A percentile compares a stretch with the other conserved stretches of the same genome.
Conservation (phyloP, 768 basidiomycete genomes). For the Vararia minispora region DNA sequence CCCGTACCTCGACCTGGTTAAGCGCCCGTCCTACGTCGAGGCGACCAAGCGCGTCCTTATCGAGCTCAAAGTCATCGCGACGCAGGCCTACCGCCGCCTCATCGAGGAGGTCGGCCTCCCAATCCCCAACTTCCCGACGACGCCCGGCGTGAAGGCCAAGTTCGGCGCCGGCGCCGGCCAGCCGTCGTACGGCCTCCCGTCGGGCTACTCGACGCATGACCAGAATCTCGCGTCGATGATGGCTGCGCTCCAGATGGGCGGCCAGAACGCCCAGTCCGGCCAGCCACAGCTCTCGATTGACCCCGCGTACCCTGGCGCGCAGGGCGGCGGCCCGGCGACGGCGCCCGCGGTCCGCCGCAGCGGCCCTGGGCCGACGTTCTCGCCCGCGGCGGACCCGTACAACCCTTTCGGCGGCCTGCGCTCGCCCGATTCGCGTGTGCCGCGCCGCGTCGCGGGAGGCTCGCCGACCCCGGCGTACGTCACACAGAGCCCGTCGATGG, state of each 20-base stretch:
- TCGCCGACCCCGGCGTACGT: too few relatives aligned
- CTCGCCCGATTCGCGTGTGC: constrained; percentile 39
- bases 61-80: constrained; percentile 86
- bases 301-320: constrained; percentile 41
- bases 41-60: constrained; percentile 86
- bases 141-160: constrained; percentile 52
- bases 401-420: constrained; percentile 46
- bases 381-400: constrained; percentile 43
- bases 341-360: constrained; percentile 34
- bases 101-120: constrained; percentile 93
- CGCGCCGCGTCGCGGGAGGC: too few relatives aligned
- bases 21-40: constrained; percentile 64
- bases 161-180: constrained; percentile 31
- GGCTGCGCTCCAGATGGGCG: constrained; percentile 86
- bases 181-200: constrained; percentile 58
- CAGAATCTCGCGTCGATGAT: constrained; percentile 88
- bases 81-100: constrained; percentile 86
- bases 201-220: constrained; percentile 73
- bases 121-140: constrained; percentile 67
- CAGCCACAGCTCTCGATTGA: constrained; percentile 67
- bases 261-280: constrained; percentile 73
- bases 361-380: constrained; percentile 35
- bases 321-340: constrained; percentile 19
- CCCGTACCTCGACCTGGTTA: constrained; percentile 63
- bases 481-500: too few relatives aligned